Evolutionary conservation across 371 early-diverging fungal genomes (phyloP).

Genomic region (Zychaea mexicana): DNA sequence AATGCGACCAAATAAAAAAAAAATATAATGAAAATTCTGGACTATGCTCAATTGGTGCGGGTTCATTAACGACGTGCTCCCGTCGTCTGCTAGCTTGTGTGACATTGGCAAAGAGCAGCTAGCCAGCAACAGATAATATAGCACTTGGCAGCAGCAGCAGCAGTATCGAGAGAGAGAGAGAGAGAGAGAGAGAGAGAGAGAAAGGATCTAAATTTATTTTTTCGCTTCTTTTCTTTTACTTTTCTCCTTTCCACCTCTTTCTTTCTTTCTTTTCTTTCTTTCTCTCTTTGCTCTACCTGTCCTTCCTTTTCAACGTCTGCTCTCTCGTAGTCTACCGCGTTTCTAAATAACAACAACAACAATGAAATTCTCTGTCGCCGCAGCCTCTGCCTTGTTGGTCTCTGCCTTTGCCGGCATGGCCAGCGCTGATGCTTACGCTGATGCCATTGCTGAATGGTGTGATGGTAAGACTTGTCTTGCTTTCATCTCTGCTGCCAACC

Average conservation of each 20-base stretch:
- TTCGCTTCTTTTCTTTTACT: constrained; percentile 4
- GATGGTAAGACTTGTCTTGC: constrained; percentile 22
- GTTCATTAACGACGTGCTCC: constrained; percentile 21
- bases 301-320: constrained; percentile 12
- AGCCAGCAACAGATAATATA: too few species aligned
- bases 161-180: background rate
- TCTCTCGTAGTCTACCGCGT: background rate
- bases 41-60: background rate
- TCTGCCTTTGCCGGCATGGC: constrained; percentile 29
- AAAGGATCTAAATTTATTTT: background rate
- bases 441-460: constrained; percentile 48
- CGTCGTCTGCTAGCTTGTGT: constrained; percentile 19
- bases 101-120: too few species aligned
- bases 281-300: too few species aligned
- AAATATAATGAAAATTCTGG: constrained; percentile 5
- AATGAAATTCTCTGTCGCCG: constrained; percentile 53
- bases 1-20: background rate
- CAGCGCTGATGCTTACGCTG: constrained; percentile 45
- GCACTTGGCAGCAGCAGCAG: too few species aligned
- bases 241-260: constrained; percentile 16
- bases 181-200: background rate
- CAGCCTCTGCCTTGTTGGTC: constrained; percentile 40
- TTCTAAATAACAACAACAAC: background rate
- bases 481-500: background rate
- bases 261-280: background rate